These are phyloP conservation scores for Solanum aculeatissimum DNA, from an alignment of 305 asterid genomes.

Conservation along the genomic window DNA sequence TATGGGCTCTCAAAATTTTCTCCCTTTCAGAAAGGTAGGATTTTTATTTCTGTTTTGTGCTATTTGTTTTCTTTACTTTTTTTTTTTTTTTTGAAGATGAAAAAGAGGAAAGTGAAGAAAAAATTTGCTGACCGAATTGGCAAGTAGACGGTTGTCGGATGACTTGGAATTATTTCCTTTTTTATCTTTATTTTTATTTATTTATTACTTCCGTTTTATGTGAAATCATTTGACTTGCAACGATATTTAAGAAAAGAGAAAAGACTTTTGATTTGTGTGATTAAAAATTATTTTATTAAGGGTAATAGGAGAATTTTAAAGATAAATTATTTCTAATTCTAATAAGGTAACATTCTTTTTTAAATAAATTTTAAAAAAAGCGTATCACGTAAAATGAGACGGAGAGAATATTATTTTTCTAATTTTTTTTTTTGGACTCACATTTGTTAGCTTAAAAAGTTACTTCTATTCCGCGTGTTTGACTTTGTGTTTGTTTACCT, in stretches of 20 bases:
- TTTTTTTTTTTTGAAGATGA: not conserved
- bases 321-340: too few relatives aligned
- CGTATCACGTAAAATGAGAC: too few relatives aligned
- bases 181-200: not conserved
- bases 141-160: conserved; percentile 12
- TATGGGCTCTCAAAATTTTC: not conserved
- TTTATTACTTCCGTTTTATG: not conserved
- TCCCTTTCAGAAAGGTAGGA: not conserved
- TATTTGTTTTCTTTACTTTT: not conserved
- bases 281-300: too few relatives aligned
- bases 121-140: conserved; percentile 9
- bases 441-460: not conserved
- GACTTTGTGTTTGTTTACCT: not conserved
- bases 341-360: too few relatives aligned
- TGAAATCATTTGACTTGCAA: too few relatives aligned
- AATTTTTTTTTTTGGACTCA: not conserved
- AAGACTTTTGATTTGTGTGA: too few relatives aligned
- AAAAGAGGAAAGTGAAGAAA: not conserved
- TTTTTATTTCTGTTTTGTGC: not conserved
- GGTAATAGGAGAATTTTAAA: too few relatives aligned
- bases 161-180: not conserved
- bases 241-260: too few relatives aligned
- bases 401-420: not conserved
- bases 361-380: too few relatives aligned
- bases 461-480: not conserved